phyloP scores from a whole-genome alignment of 495 filamentous ascomycete species.

The Cercophora scortea region DNA sequence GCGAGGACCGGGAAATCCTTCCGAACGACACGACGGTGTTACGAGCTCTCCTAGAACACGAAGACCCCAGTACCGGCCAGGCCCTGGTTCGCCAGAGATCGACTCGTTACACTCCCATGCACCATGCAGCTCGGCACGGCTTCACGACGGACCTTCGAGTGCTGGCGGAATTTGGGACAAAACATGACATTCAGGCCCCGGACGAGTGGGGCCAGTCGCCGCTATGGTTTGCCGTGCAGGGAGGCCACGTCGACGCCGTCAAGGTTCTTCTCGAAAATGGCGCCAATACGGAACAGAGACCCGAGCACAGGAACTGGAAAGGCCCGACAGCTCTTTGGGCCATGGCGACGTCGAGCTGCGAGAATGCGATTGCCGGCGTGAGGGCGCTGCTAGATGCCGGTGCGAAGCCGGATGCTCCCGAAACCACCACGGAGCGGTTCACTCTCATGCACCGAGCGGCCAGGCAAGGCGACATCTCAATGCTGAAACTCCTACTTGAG shows the following conservation, averaged over 20 bases:
- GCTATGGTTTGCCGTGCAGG: slow-evolving; percentile 3
- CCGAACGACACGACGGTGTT: slow-evolving; percentile 3
- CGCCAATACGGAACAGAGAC: slow-evolving; percentile 2
- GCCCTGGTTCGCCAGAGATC: not conserved
- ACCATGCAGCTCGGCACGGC: slow-evolving; percentile 3
- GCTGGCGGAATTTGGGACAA: not conserved
- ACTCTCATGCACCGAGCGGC: too few species aligned
- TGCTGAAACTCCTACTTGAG: not conserved
- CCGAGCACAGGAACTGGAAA: not conserved
- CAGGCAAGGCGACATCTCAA: too few species aligned
- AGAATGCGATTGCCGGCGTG: not conserved
- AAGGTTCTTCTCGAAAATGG: slow-evolving; percentile 1
- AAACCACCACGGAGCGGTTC: too few species aligned
- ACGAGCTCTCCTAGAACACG: not conserved
- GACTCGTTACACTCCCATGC: not conserved
- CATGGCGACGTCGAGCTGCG: not conserved
- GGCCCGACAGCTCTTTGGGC: slow-evolving; percentile 6
- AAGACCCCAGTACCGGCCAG: not conserved
- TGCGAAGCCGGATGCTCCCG: not conserved
- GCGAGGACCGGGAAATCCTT: slow-evolving; percentile 3
- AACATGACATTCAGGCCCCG: not conserved
- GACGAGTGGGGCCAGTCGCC: slow-evolving; percentile 1
- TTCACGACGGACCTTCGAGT: not conserved
- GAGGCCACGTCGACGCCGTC: not conserved
- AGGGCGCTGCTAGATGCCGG: not conserved